Conservation (phyloP, 2,329 filamentous ascomycete species). For the Colletotrichum sp. region DNA sequence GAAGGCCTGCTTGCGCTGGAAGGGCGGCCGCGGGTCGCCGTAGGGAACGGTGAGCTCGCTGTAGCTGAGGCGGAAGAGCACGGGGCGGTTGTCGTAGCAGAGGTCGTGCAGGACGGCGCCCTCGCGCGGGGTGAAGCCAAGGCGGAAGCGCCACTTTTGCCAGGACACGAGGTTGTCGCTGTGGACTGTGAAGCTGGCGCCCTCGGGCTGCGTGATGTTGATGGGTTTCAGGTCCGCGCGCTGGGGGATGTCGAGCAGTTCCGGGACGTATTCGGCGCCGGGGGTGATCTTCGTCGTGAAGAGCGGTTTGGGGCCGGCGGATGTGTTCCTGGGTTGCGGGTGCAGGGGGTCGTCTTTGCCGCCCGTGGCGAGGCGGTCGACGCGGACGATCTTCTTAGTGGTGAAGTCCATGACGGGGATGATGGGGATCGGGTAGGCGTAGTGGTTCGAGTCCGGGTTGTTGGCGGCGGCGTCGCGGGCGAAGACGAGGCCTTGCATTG, state of each 20-base stretch:
- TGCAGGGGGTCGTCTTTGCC: constrained; percentile 50
- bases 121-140: constrained; percentile 74
- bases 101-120: constrained; percentile 75
- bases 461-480: constrained; percentile 45
- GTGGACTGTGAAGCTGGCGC: constrained; percentile 67
- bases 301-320: constrained; percentile 42
- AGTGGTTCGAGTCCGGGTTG: constrained; percentile 65
- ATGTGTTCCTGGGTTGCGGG: constrained; percentile 32
- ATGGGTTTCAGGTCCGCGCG: constrained; percentile 69
- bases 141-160: constrained; percentile 73
- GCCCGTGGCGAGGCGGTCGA: constrained; percentile 61
- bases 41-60: constrained; percentile 76
- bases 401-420: constrained; percentile 63
- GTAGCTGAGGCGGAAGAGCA: constrained; percentile 71
- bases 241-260: constrained; percentile 51
- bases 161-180: constrained; percentile 56
- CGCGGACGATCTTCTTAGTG: constrained; percentile 58
- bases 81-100: constrained; percentile 66
- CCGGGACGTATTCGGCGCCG: constrained; percentile 50
- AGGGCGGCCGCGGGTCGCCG: constrained; percentile 68
- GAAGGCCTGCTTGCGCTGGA: constrained; percentile 73
- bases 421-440: constrained; percentile 64
- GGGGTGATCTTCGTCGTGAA: constrained; percentile 45
- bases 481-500: constrained; percentile 57
- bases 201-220: constrained; percentile 73